Conservation (phyloP, 345 rosid genomes). For the Dovyalis caffra region DNA sequence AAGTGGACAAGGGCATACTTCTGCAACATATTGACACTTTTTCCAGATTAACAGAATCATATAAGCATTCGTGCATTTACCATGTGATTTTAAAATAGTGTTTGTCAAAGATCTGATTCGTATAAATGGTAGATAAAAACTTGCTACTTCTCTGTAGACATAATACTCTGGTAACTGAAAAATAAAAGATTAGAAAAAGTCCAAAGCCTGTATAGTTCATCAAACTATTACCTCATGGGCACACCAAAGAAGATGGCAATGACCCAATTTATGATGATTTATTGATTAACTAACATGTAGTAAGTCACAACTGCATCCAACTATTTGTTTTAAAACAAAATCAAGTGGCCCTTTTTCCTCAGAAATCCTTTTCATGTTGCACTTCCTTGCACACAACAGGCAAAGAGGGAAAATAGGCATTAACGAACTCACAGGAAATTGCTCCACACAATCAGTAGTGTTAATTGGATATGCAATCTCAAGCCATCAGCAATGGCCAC, state of each 20-base stretch:
- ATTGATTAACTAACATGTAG: not conserved
- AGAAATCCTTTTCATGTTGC: too few species aligned
- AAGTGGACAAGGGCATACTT: not conserved
- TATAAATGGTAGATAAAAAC: not conserved
- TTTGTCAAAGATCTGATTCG: not conserved
- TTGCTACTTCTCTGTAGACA: not conserved
- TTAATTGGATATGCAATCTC: not conserved
- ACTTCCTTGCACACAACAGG: too few species aligned
- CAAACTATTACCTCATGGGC: not conserved
- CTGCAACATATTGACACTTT: not conserved
- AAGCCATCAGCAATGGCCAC: not conserved
- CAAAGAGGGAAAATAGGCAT: too few species aligned
- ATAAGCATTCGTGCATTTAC: not conserved
- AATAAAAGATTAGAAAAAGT: not conserved
- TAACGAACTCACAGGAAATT: too few species aligned
- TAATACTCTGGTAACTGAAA: not conserved
- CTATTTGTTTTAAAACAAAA: not conserved
- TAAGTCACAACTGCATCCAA: not conserved
- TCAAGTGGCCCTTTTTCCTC: not conserved
- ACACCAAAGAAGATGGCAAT: not conserved
- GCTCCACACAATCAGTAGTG: too few species aligned
- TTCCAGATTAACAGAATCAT: too few species aligned
- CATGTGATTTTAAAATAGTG: not conserved
- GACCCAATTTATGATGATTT: not conserved
- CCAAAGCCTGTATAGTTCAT: not conserved